Evolutionary conservation across 2,329 filamentous ascomycete species (phyloP), one percentile per base, ranked within the genome.

Genomic region (Elsinoe fawcettii): DNA sequence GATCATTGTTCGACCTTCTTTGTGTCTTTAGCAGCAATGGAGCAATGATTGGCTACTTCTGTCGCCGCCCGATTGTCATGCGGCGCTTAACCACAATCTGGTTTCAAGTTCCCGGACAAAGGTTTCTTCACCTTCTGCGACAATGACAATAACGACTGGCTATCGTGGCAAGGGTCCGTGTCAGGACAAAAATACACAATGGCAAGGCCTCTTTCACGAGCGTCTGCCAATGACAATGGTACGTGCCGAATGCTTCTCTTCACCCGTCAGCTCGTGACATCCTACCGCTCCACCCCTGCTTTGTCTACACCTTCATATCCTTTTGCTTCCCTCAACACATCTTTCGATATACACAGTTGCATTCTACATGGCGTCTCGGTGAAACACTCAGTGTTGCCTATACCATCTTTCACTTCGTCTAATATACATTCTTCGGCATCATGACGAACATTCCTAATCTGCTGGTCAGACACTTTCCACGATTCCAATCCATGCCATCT

Each of bases 101-200:
- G 49, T 53, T 53, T 53, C 49, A 55, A 66, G 61, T 66, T 64
- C 61, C 61, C 64, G 63, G 59, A 62, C 65, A 66, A 63, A 63
- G 67, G 64, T 67, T 69, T 64, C 63, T 64, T 64, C 66, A 65
- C 63, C 62, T 68, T 68, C 68, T 67, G 68, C 62, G 69, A 69
- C 71, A 70, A 71, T 73, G 73, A 68, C 69, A 69, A 70, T 70
- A 63, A 65, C 67, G 67, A 68, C 65, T 69, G 71, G 66, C 68
- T 71, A 66, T 60, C 67, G 66, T 62, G 63, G 70, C n/a, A 53
- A 53, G 30, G 16, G 25, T 36, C 32, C 32, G 49, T 53, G 49
- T 53, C 49, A 53, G 32, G 49, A 37, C 49, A 53, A 53, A 39
- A 37, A 53, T 53, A 53, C 20, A 53, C 54, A 56, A 56, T 69